Percentiles rank a stretch among this genome's conserved stretches.
Conservation (phyloP, 768 basidiomycete genomes). For the Lenzites betulinus region DNA sequence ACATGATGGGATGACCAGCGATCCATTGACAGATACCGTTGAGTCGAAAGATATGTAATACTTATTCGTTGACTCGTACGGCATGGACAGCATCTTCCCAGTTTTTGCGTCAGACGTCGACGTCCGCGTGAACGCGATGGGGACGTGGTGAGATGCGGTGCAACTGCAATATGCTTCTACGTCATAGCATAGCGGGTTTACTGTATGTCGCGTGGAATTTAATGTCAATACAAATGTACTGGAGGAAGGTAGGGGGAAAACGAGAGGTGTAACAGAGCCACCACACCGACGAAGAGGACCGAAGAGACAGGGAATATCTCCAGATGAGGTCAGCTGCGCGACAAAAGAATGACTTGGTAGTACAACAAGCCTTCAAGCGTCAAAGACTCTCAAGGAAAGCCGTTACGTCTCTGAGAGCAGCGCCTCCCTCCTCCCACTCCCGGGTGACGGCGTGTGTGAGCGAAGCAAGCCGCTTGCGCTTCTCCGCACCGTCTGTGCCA, state of each 20-base stretch:
- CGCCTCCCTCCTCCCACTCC: conserved; percentile 8
- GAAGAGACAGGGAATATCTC: too few species aligned
- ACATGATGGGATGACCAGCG: too few species aligned
- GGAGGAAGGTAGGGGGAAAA: too few species aligned
- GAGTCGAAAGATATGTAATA: conserved; percentile 5
- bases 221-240: conserved; percentile 8
- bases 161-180: background rate
- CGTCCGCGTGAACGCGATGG: background rate
- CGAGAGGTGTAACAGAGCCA: too few species aligned
- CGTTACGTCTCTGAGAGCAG: background rate
- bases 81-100: background rate
- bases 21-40: too few species aligned
- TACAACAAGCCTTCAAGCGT: too few species aligned
- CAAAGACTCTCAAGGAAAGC: conserved; percentile 6
- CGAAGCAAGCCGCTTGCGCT: conserved; percentile 8
- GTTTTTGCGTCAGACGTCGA: too few species aligned
- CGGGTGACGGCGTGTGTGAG: background rate
- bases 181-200: background rate
- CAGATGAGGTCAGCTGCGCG: too few species aligned
- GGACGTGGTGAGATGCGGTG: too few species aligned
- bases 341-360: too few species aligned
- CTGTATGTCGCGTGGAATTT: background rate
- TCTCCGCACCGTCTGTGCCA: conserved; percentile 21
- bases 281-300: too few species aligned
- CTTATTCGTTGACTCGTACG: conserved; percentile 13